Evolutionary conservation across 2,329 filamentous ascomycete genomes (phyloP).

Genomic region (Monosporascus cannonballus): DNA sequence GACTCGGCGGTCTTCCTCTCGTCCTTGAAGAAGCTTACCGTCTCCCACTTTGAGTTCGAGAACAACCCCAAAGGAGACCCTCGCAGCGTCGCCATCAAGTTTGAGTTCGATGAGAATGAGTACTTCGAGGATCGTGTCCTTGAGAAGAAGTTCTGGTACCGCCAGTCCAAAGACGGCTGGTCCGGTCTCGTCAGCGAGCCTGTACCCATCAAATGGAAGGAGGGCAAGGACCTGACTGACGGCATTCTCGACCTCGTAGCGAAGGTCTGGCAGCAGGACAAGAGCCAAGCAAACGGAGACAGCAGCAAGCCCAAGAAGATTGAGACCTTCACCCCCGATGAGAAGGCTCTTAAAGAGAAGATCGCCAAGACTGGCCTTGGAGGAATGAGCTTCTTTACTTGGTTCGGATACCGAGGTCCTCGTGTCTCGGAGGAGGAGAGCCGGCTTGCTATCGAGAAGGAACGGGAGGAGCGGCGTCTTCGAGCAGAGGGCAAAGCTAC

Average conservation of each 20-base stretch:
- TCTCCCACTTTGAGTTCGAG: slow-evolving; percentile 76
- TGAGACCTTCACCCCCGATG: slow-evolving; percentile 46
- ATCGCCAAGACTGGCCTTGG: slow-evolving; percentile 57
- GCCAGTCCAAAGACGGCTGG: slow-evolving; percentile 62
- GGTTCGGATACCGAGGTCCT: slow-evolving; percentile 74
- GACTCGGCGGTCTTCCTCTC: slow-evolving; percentile 70
- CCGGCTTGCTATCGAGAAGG: slow-evolving; percentile 51
- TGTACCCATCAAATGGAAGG: slow-evolving; percentile 82
- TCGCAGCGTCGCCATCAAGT: slow-evolving; percentile 69
- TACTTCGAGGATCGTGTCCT: slow-evolving; percentile 72
- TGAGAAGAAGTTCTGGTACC: slow-evolving; percentile 90
- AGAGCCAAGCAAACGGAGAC: slow-evolving; percentile 32
- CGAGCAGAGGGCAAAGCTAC: slow-evolving; percentile 46
- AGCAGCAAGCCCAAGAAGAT: slow-evolving; percentile 30
- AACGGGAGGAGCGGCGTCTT: slow-evolving; percentile 49
- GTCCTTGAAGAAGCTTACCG: slow-evolving; percentile 60
- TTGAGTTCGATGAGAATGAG: slow-evolving; percentile 76
- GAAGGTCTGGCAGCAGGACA: slow-evolving; percentile 60
- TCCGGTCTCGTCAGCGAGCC: slow-evolving; percentile 81
- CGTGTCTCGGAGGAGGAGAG: slow-evolving; percentile 70
- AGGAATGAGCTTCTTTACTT: slow-evolving; percentile 77
- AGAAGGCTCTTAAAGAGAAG: slow-evolving; percentile 47
- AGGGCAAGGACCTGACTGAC: slow-evolving; percentile 74
- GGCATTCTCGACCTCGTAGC: slow-evolving; percentile 71
- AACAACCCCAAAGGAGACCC: slow-evolving; percentile 62